A percentile compares a stretch with the other conserved stretches of the same genome.
These are phyloP conservation scores for Firmiana major DNA, from an alignment of 345 rosid species.

Conservation along the genomic window DNA sequence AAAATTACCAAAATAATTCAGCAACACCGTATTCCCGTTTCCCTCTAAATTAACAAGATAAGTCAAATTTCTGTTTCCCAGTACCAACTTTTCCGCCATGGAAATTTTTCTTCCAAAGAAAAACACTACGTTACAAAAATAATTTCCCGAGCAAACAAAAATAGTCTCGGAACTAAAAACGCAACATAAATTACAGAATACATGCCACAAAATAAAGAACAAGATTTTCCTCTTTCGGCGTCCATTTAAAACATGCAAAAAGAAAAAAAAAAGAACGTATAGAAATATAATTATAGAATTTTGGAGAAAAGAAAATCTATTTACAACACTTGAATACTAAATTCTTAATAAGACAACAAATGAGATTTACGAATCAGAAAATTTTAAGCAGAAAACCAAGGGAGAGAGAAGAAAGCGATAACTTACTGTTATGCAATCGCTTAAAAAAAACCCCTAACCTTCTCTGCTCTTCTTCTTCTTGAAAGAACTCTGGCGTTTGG, in stretches of 20 bases:
- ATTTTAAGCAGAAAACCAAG: neutral
- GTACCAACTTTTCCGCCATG: neutral
- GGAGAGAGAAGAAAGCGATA: neutral
- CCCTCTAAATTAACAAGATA: neutral
- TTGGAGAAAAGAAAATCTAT: neutral
- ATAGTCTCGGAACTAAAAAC: neutral
- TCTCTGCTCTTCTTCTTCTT: neutral
- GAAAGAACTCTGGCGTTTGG: neutral
- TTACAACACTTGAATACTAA: neutral
- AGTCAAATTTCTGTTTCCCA: neutral
- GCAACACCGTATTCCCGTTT: neutral
- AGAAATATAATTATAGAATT: neutral
- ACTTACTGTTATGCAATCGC: neutral
- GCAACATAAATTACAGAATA: neutral
- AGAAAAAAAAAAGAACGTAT: neutral
- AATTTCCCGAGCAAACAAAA: neutral
- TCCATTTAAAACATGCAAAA: neutral
- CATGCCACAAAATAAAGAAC: neutral
- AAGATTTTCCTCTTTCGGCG: neutral
- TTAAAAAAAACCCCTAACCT: neutral
- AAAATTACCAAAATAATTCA: neutral
- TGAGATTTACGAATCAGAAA: neutral
- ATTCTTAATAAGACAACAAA: neutral
- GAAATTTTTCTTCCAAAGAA: neutral
- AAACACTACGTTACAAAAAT: neutral